These are phyloP conservation scores for Aspergillus brunneoviolaceus DNA, from an alignment of 2,329 filamentous ascomycete genomes.

Conservation along the genomic window DNA sequence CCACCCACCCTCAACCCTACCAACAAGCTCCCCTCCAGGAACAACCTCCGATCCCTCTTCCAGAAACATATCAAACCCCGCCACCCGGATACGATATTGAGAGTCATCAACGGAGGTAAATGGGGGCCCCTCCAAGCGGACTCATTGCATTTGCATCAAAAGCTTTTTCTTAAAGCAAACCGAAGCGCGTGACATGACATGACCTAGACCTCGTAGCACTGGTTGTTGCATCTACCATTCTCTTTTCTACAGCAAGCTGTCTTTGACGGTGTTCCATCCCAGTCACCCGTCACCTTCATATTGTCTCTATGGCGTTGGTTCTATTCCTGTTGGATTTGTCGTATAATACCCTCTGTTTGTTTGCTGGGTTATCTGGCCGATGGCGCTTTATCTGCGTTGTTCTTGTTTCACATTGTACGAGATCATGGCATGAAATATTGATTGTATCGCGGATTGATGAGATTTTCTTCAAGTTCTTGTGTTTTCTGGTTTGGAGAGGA, in stretches of 20 bases:
- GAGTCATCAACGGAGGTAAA: slow-evolving; percentile 10
- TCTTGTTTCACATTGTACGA: not conserved
- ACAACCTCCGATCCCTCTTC: slow-evolving; percentile 32
- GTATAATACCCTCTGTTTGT: slow-evolving; percentile 8
- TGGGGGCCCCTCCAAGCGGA: not conserved
- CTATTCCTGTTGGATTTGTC: not conserved
- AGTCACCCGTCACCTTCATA: not conserved
- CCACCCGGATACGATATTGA: slow-evolving; percentile 25
- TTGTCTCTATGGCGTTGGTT: slow-evolving; percentile 2
- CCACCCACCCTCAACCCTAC: slow-evolving; percentile 18
- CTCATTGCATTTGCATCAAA: not conserved
- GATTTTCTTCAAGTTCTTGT: not conserved
- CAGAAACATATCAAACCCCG: slow-evolving; percentile 31
- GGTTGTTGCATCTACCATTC: not conserved
- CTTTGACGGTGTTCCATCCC: not conserved
- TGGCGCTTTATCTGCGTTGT: not conserved
- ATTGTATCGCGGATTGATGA: slow-evolving; percentile 1
- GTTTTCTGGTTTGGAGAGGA: not conserved
- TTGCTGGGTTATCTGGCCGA: not conserved
- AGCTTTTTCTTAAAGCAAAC: not conserved
- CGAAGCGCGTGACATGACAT: not conserved
- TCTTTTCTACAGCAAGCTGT: not conserved
- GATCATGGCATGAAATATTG: slow-evolving; percentile 4
- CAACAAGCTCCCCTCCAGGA: slow-evolving; percentile 25
- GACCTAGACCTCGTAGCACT: not conserved